Conservation (phyloP, 768 basidiomycete species). For the Sistotremastrum suecicum region DNA sequence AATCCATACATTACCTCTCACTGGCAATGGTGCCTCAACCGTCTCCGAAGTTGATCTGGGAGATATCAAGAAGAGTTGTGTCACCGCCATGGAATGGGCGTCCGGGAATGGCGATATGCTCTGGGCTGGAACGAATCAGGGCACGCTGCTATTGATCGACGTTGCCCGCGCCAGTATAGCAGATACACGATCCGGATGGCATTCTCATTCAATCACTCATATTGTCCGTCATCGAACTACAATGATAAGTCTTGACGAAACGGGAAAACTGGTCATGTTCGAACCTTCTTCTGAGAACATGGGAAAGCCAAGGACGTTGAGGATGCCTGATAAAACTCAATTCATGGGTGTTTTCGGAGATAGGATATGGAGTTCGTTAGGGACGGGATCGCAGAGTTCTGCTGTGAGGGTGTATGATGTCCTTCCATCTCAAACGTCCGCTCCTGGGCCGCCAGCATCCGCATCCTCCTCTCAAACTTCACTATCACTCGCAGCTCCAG, state of each 20-base stretch:
- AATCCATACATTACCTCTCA: slow-evolving; percentile 40
- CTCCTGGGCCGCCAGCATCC: background rate
- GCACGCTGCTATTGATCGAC: slow-evolving; percentile 75
- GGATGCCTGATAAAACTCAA: slow-evolving; percentile 71
- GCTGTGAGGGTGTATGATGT: slow-evolving; percentile 20
- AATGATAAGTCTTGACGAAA: slow-evolving; percentile 78
- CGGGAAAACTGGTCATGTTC: slow-evolving; percentile 72
- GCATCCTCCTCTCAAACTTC: background rate
- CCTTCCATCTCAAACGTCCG: slow-evolving; percentile 4
- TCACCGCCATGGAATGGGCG: slow-evolving; percentile 70
- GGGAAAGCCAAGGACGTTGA: slow-evolving; percentile 36
- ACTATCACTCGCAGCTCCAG: slow-evolving; percentile 20
- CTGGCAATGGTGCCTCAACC: slow-evolving; percentile 30
- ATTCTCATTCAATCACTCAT: slow-evolving; percentile 49
- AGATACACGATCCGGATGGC: slow-evolving; percentile 45
- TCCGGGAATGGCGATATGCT: slow-evolving; percentile 33
- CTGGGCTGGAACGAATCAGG: slow-evolving; percentile 89
- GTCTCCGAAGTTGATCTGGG: slow-evolving; percentile 45
- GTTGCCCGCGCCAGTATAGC: slow-evolving; percentile 41
- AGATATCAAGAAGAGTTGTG: slow-evolving; percentile 47
- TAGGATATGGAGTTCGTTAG: slow-evolving; percentile 70
- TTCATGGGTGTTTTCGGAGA: slow-evolving; percentile 64
- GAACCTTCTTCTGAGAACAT: slow-evolving; percentile 26
- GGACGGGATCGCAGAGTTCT: slow-evolving; percentile 27
- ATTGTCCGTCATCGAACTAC: slow-evolving; percentile 58